Evolutionary conservation across 2,329 filamentous ascomycete species (phyloP).

Genomic region (Claviceps lovelessii): DNA sequence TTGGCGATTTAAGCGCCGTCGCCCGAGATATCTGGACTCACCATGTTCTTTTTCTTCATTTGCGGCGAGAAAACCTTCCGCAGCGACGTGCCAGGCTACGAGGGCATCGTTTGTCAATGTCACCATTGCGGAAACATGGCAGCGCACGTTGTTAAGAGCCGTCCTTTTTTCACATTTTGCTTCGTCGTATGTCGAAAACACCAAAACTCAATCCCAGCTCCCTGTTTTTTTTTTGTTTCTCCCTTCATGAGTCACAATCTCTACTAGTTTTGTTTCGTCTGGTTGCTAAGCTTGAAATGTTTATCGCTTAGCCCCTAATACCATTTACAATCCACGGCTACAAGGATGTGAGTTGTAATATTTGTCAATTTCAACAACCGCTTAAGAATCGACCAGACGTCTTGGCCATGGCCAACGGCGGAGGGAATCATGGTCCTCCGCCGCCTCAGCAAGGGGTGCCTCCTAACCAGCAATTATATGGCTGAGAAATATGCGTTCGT

Average conservation of each 20-base stretch:
- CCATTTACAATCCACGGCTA: conserved; percentile 55
- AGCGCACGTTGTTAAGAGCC: conserved; percentile 44
- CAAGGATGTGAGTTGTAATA: conserved; percentile 56
- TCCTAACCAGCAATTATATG: not conserved
- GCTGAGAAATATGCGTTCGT: not conserved
- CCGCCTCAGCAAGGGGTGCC: conserved; percentile 7
- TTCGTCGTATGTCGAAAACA: conserved; percentile 41
- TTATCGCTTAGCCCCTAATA: conserved; percentile 42
- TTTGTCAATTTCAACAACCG: conserved; percentile 64
- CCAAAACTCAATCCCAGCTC: not conserved
- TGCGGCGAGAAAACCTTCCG: conserved; percentile 49
- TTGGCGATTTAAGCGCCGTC: too few species aligned
- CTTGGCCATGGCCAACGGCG: conserved; percentile 33
- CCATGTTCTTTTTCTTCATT: conserved; percentile 48
- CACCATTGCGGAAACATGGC: conserved; percentile 54
- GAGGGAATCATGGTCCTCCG: conserved; percentile 17
- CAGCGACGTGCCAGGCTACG: conserved; percentile 45
- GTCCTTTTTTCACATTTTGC: conserved; percentile 69
- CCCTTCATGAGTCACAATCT: not conserved
- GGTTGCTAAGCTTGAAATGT: not conserved
- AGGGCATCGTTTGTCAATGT: conserved; percentile 47
- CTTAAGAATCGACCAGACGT: conserved; percentile 44
- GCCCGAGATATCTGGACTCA: not conserved
- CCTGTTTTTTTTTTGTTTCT: not conserved
- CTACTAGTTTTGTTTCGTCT: too few species aligned